Base-by-base conservation (phyloP, 2,329 filamentous ascomycete genomes). In the Verticillium zaregamsianum region DNA sequence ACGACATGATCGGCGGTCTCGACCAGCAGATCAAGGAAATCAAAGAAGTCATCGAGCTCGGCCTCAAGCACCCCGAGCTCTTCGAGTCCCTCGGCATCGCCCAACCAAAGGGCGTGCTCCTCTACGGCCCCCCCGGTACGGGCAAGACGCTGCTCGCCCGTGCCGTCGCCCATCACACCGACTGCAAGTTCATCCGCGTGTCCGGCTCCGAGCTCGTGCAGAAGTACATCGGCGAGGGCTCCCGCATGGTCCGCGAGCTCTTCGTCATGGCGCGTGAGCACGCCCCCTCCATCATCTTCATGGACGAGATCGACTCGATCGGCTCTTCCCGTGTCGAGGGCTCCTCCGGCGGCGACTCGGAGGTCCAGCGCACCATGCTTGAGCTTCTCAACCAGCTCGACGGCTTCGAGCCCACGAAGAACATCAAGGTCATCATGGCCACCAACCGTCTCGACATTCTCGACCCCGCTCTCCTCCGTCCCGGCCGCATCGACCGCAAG, bases 11-110 rank as follows among this genome's bases (percentile, higher is more conserved):
- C 76, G 95, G 95, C 79, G 95, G 95, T 68, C 82, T 99, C 65
- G 95, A 99, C 75, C 94, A 99, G 77, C 95, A 99, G 76, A 98
- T 99, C 82, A 98, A 99, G 82, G 95, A 99, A 76, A 99, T 99
- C 84, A 99, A 99, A 81, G 95, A 99, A 80, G 95, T 99, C 71
- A 98, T 99, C 76, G 95, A 99, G 82, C 89, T 99, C 55, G 95
- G 95, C 67, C 87, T 99, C 66, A 97, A 98, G 82, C 95, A 99
- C 77, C 95, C 95, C 6, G 95, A 99, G 79, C 88, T 99, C 39
- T 99, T 99, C 79, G 95, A 99, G 79, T 97, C 93, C n/a, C 88
- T 99, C 62, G 95, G 95, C 71, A 99, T 99, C 70, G 95, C 94
- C 68, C 95, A 99, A 73, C 95, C 95, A 55, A 99, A 99, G 81